Evolutionary conservation across 2,329 filamentous ascomycete species (phyloP).

Genomic region (Bipolaris sorokiniana): DNA sequence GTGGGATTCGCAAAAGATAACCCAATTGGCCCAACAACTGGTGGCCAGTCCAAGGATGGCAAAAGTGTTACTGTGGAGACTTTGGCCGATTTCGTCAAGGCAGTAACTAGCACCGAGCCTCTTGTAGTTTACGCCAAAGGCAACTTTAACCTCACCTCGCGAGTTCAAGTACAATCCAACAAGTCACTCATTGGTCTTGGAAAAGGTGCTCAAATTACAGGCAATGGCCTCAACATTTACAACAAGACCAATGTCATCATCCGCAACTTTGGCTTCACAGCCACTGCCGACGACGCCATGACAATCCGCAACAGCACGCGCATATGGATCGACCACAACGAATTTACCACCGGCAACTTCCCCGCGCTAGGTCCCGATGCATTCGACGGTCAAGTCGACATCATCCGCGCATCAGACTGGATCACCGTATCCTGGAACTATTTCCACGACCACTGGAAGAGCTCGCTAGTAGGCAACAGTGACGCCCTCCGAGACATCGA

Average conservation of each 20-base stretch:
- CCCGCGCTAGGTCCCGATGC: constrained; percentile 65
- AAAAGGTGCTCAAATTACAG: constrained; percentile 49
- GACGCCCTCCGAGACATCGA: constrained; percentile 65
- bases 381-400: constrained; percentile 70
- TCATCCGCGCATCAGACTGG: constrained; percentile 67
- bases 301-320: constrained; percentile 64
- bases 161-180: constrained; percentile 55
- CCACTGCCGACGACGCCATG: constrained; percentile 67
- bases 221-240: constrained; percentile 61
- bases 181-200: constrained; percentile 51
- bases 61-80: constrained; percentile 39
- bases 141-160: constrained; percentile 50
- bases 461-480: constrained; percentile 65
- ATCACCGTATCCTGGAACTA: constrained; percentile 62
- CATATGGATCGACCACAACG: constrained; percentile 69
- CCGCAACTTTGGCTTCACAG: constrained; percentile 66
- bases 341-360: constrained; percentile 64
- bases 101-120: constrained; percentile 33
- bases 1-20: constrained; percentile 46
- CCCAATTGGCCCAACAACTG: constrained; percentile 42
- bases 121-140: constrained; percentile 55
- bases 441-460: constrained; percentile 67
- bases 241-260: constrained; percentile 65
- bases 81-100: constrained; percentile 34
- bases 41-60: constrained; percentile 37